Percentiles rank a stretch among this genome's conserved stretches.
Evolutionary conservation across 768 basidiomycete genomes (phyloP).

Genomic region (Mycena amicta): DNA sequence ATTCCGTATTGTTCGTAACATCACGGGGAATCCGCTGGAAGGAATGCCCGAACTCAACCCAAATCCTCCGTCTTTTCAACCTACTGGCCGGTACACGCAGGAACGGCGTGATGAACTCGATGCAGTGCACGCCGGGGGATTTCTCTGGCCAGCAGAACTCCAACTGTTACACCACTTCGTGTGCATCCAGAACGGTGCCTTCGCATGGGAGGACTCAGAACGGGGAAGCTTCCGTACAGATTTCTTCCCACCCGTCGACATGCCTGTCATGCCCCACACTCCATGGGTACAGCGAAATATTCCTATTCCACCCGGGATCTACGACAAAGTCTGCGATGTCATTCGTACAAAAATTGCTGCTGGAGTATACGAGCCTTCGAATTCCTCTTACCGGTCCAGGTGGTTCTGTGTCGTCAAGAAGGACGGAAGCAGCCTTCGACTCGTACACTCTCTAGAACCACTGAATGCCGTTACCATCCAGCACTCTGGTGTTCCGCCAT

Average conservation of each 20-base stretch:
- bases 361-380: neutral
- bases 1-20: no score
- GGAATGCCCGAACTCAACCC: conserved; percentile 8
- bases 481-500: no score
- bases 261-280: conserved; percentile 20
- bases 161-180: conserved; percentile 9
- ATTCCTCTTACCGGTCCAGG: no score
- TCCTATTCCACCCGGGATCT: neutral
- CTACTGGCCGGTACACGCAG: conserved; percentile 1
- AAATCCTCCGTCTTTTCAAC: neutral
- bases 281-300: conserved; percentile 21
- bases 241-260: no score
- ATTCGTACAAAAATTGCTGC: neutral
- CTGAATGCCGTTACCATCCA: conserved; percentile 30
- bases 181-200: conserved; percentile 11
- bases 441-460: conserved; percentile 30
- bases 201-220: conserved; percentile 22
- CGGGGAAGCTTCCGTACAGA: conserved; percentile 20
- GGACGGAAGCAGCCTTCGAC: no score
- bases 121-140: neutral
- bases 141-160: conserved; percentile 19
- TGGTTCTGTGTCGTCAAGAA: neutral
- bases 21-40: no score
- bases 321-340: neutral
- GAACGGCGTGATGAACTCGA: conserved; percentile 3